These are phyloP conservation scores for Pseudocercospora crystallina DNA, from an alignment of 2,329 filamentous ascomycete species.

Conservation along the genomic window DNA sequence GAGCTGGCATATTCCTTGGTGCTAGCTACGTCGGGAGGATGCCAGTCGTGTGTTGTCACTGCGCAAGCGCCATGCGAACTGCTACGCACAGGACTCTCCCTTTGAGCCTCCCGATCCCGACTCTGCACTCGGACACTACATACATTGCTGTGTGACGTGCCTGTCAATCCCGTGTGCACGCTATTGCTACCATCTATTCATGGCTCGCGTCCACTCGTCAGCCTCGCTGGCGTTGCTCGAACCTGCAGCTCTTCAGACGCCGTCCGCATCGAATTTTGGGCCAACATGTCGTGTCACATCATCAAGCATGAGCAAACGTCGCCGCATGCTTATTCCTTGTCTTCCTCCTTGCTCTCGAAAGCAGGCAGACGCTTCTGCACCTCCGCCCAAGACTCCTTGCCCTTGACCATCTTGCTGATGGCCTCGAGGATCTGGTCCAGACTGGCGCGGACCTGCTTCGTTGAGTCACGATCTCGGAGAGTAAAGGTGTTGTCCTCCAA, in stretches of 20 bases:
- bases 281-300: constrained; percentile 17
- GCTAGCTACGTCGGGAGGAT: too few relatives aligned
- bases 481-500: constrained; percentile 84
- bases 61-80: neutral
- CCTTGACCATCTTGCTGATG: constrained; percentile 63
- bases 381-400: constrained; percentile 67
- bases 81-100: neutral
- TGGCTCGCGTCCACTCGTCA: neutral
- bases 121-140: neutral
- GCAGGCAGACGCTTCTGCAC: constrained; percentile 75
- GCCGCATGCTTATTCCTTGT: constrained; percentile 36
- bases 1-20: too few relatives aligned
- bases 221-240: neutral
- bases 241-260: constrained; percentile 1
- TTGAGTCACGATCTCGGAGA: constrained; percentile 85
- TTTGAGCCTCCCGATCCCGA: too few relatives aligned
- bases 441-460: constrained; percentile 81
- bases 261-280: constrained; percentile 18
- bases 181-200: neutral
- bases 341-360: constrained; percentile 72
- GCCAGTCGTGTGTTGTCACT: too few relatives aligned
- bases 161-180: constrained; percentile 7
- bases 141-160: constrained; percentile 7
- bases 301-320: too few relatives aligned
- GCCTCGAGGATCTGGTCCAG: constrained; percentile 78